phyloP scores from a whole-genome alignment of 352 stramenopile genomes.

The Hyaloperonospora arabidopsidis region DNA sequence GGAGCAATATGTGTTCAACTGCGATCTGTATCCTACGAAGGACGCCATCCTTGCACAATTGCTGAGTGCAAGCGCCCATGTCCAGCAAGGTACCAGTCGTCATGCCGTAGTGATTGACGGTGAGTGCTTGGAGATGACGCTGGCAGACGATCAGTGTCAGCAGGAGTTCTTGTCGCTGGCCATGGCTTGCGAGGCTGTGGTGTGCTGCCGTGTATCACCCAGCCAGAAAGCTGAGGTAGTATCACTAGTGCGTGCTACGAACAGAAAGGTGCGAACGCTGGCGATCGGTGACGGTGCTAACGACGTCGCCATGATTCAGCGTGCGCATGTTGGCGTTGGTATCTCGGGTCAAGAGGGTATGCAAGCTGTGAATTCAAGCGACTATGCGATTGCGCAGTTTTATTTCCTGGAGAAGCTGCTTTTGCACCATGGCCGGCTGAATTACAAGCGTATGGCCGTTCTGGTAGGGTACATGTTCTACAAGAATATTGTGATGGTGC shows the following conservation, averaged over 20 bases:
- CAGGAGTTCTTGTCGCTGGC: constrained; percentile 59
- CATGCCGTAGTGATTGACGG: constrained; percentile 65
- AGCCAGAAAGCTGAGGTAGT: constrained; percentile 80
- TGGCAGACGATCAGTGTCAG: constrained; percentile 46
- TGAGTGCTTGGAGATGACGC: constrained; percentile 55
- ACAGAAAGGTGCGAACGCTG: constrained; percentile 62
- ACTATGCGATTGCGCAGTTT: constrained; percentile 98
- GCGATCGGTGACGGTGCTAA: constrained; percentile 91
- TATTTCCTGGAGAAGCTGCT: constrained; percentile 90
- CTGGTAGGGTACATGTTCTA: constrained; percentile 98
- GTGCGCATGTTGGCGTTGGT: constrained; percentile 84
- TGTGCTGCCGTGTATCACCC: constrained; percentile 77
- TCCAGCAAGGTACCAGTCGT: constrained; percentile 20
- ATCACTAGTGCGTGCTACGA: constrained; percentile 42
- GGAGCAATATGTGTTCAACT: constrained; percentile 64
- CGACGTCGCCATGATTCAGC: constrained; percentile 92
- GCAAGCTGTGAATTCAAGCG: constrained; percentile 94
- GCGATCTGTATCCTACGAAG: constrained; percentile 46
- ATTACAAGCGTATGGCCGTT: constrained; percentile 93
- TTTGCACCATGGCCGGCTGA: constrained; percentile 95
- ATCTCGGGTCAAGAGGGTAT: constrained; percentile 89
- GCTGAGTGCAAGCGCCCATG: constrained; percentile 26
- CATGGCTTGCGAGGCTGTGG: constrained; percentile 63
- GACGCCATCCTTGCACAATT: constrained; percentile 38
- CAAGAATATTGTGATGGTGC: constrained; percentile 94